Evolutionary conservation across 2,329 filamentous ascomycete genomes (phyloP), one percentile per base, ranked within the genome.

Genomic region (Neofusicoccum kwambonambiense): DNA sequence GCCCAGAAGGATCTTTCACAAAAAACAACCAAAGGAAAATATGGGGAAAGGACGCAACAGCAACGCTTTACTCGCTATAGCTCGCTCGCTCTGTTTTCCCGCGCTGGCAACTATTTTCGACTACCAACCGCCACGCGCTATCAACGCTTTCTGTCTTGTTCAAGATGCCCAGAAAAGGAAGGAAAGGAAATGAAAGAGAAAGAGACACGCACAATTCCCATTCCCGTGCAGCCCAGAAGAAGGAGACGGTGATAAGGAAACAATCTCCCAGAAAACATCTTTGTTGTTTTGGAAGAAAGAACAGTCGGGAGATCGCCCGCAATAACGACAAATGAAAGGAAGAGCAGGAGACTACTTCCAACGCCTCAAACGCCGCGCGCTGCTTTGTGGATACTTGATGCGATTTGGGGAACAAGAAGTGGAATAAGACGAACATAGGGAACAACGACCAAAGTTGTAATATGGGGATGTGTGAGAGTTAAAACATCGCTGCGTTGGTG

Each of bases 401-500:
- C 56, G 56, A 47, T 47, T 60, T 60, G 42, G 56, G 27, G 56
- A 47, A 60, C 41, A 60, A 47, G 31, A 60, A 47, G 27, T 35
- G 56, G 27, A 47, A 47, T 47, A 31, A 12, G 31, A 12, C 27
- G 17, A n/a, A 60, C 56, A 60, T 60, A 60, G 56, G 56, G 56
- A 60, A 60, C 31, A 60, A 60, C 22, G 47, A 60, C 56, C 39
- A 60, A 60, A 37, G 41, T 45, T 42, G 37, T 37, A 35, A 35
- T 60, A 60, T 19, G 41, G 56, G 42, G 56, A 60, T 60, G 56
- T 60, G 41, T 57, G 56, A 34, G 42, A 37, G 31, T 60, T 31
- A 60, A 60, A 60, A 60, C 56, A 60, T 60, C 56, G 56, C 56
- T 60, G 56, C 56, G 56, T 60, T 60, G 56, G 56, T 47, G 56